A percentile compares a stretch with the other conserved stretches of the same genome.
These are phyloP conservation scores for Phytophthora pini DNA, from an alignment of 352 stramenopile species.

Conservation along the genomic window DNA sequence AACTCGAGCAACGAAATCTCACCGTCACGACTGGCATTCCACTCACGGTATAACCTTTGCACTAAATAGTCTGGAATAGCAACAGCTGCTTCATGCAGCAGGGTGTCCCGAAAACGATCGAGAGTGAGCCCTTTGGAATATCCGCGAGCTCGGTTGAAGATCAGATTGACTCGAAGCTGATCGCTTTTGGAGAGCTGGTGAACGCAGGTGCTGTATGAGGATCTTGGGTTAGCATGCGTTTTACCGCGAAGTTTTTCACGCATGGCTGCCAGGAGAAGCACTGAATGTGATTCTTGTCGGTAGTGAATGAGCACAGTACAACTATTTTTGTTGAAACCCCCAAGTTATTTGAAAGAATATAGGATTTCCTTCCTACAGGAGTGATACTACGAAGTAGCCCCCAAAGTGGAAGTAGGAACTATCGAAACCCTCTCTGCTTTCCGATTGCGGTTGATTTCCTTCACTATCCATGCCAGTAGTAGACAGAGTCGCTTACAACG, in stretches of 20 bases:
- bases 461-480: too few species aligned
- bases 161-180: conserved; percentile 23
- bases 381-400: too few species aligned
- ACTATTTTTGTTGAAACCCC: not conserved
- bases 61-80: conserved; percentile 40
- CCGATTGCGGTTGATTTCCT: too few species aligned
- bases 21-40: conserved; percentile 32
- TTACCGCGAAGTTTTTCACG: not conserved
- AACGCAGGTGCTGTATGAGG: not conserved
- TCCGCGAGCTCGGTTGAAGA: conserved; percentile 54
- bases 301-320: not conserved
- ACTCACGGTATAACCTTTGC: conserved; percentile 46
- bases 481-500: conserved; percentile 44
- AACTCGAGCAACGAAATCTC: conserved; percentile 50
- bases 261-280: not conserved
- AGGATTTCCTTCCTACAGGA: not conserved
- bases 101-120: conserved; percentile 41
- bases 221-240: not conserved
- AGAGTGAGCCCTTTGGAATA: conserved; percentile 39
- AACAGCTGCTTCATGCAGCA: conserved; percentile 45
- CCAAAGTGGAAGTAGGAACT: too few species aligned
- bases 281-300: not conserved
- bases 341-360: not conserved
- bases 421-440: too few species aligned
- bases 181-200: conserved; percentile 36